A percentile compares a stretch with the other conserved stretches of the same genome.
Evolutionary conservation across 108 stramenopile species (phyloP).

Genomic region (Pseudonitzschia delicatissima): DNA sequence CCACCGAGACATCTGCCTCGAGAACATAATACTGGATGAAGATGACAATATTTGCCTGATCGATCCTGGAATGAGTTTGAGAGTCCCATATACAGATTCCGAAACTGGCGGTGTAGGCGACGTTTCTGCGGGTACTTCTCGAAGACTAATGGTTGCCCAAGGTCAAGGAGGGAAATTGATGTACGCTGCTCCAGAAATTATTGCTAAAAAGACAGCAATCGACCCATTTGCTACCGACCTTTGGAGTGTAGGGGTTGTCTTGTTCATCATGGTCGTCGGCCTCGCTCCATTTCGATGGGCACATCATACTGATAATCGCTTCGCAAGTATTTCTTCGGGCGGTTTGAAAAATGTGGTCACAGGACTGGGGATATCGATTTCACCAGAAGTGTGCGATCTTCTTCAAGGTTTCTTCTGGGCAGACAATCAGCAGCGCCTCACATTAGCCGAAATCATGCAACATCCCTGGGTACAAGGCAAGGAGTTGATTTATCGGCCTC

Average conservation of each 20-base stretch:
- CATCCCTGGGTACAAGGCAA: slow-evolving; percentile 75
- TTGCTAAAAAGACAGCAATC: slow-evolving; percentile 39
- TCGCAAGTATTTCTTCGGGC: slow-evolving; percentile 46
- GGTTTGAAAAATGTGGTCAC: slow-evolving; percentile 42
- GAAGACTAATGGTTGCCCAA: slow-evolving; percentile 47
- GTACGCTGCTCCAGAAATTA: slow-evolving; percentile 86
- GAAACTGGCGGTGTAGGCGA: slow-evolving; percentile 41
- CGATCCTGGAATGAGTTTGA: slow-evolving; percentile 74
- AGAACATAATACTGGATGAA: slow-evolving; percentile 67
- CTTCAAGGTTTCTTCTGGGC: slow-evolving; percentile 75
- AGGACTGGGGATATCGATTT: slow-evolving; percentile 42
- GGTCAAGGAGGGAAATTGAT: slow-evolving; percentile 78
- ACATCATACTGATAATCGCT: slow-evolving; percentile 55
- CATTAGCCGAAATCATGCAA: slow-evolving; percentile 58
- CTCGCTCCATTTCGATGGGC: slow-evolving; percentile 66
- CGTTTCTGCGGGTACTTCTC: slow-evolving; percentile 49
- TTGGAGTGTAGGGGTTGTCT: slow-evolving; percentile 80
- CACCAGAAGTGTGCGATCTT: slow-evolving; percentile 58
- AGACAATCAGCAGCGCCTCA: slow-evolving; percentile 66
- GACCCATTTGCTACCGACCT: slow-evolving; percentile 85
- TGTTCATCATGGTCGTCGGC: slow-evolving; percentile 80
- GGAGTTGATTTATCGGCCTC: neutral
- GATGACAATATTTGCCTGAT: slow-evolving; percentile 46
- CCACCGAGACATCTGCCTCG: slow-evolving; percentile 73
- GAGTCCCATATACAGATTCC: slow-evolving; percentile 68